Evolutionary conservation across 805 yeast species (phyloP).

Genomic region (Candida fluviatilis): DNA sequence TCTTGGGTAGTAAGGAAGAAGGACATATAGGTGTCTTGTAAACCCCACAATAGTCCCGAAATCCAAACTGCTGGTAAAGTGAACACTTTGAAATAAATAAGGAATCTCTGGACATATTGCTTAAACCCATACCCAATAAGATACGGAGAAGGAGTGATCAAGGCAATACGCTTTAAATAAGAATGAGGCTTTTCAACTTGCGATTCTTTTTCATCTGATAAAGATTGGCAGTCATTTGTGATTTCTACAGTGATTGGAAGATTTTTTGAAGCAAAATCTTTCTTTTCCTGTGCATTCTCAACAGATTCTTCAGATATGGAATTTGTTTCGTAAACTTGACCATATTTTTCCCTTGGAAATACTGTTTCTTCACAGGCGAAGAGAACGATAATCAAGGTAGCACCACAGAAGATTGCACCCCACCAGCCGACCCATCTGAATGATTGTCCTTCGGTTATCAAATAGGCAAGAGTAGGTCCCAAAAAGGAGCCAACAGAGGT

Average conservation of each 20-base stretch:
- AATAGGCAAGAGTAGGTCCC: constrained; percentile 79
- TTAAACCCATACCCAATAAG: constrained; percentile 60
- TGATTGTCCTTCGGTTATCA: constrained; percentile 53
- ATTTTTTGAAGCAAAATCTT: constrained; percentile 1
- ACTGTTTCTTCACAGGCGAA: constrained; percentile 70
- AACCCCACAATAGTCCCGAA: constrained; percentile 73
- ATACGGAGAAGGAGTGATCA: constrained; percentile 56
- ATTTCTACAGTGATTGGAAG: constrained; percentile 12
- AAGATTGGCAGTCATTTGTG: background rate
- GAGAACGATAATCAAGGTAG: constrained; percentile 47
- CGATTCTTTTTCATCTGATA: constrained; percentile 6
- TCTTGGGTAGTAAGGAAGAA: constrained; percentile 75
- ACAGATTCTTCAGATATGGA: constrained; percentile 5
- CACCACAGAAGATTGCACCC: constrained; percentile 46
- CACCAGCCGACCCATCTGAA: constrained; percentile 82
- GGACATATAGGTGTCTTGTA: constrained; percentile 71
- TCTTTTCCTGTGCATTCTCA: too few species aligned
- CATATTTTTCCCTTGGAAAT: constrained; percentile 49
- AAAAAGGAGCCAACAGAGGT: constrained; percentile 74
- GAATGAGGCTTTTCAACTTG: constrained; percentile 17
- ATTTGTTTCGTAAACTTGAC: constrained; percentile 8
- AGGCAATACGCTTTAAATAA: constrained; percentile 43
- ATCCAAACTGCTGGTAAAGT: constrained; percentile 61
- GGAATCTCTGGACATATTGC: constrained; percentile 55
- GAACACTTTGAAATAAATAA: constrained; percentile 51